A percentile compares a stretch with the other conserved stretches of the same genome.
These are phyloP conservation scores for Geotrichum ghanense DNA, from an alignment of 805 yeast species.

Conservation along the genomic window DNA sequence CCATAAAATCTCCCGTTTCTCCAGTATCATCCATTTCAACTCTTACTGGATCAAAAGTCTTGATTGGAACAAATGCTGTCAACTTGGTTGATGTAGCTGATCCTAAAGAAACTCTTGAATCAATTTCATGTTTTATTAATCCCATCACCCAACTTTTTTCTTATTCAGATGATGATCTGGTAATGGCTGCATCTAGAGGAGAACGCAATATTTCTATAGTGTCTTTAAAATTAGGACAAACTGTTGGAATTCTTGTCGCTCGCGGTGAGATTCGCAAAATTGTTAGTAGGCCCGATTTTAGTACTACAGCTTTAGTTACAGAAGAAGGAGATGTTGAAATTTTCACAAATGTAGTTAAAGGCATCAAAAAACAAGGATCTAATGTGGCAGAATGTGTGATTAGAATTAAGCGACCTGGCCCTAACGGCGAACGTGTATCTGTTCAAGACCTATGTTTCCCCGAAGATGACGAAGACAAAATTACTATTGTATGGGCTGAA, in stretches of 20 bases:
- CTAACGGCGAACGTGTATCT: slow-evolving; percentile 8
- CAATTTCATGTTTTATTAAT: slow-evolving; percentile 69
- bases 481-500: slow-evolving; percentile 22
- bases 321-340: slow-evolving; percentile 69
- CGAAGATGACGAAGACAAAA: slow-evolving; percentile 5
- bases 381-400: not conserved
- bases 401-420: slow-evolving; percentile 6
- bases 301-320: slow-evolving; percentile 42
- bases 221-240: slow-evolving; percentile 34
- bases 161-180: slow-evolving; percentile 29
- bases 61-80: slow-evolving; percentile 59
- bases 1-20: slow-evolving; percentile 9
- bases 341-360: slow-evolving; percentile 43
- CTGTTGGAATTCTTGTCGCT: slow-evolving; percentile 53
- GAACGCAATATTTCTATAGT: slow-evolving; percentile 77
- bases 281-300: slow-evolving; percentile 14
- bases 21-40: slow-evolving; percentile 11
- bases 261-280: slow-evolving; percentile 47
- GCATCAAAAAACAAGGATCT: slow-evolving; percentile 3
- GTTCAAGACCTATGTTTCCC: slow-evolving; percentile 1
- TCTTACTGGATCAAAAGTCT: slow-evolving; percentile 23
- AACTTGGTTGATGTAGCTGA: slow-evolving; percentile 36
- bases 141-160: slow-evolving; percentile 44
- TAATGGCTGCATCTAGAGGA: slow-evolving; percentile 61
- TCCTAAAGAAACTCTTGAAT: slow-evolving; percentile 29